Evolutionary conservation across 148 eudicot genomes (phyloP).

Genomic region (Diospyros kaki): DNA sequence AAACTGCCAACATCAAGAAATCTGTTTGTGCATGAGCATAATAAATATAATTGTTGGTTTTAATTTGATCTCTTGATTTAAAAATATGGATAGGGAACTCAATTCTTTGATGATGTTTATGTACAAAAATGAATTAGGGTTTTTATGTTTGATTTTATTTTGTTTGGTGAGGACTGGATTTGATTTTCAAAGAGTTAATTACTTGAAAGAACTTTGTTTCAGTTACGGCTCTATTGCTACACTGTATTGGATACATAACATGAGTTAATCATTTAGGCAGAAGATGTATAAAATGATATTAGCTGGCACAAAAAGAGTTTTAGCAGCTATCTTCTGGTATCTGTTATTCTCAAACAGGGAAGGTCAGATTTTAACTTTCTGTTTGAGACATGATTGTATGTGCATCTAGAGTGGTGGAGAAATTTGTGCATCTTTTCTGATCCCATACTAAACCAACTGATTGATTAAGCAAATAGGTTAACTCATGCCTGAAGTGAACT

Average conservation of each 20-base stretch:
- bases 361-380: neutral
- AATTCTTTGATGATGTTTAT: no score
- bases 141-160: neutral
- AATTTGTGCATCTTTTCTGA: no score
- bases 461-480: no score
- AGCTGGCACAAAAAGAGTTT: neutral
- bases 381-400: no score
- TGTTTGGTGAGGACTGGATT: constrained; percentile 5
- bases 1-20: neutral
- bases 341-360: neutral
- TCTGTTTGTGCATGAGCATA: neutral
- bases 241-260: neutral
- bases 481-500: no score
- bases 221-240: neutral
- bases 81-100: neutral
- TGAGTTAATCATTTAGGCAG: neutral
- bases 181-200: neutral
- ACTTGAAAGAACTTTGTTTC: neutral
- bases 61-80: neutral
- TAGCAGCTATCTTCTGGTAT: constrained; percentile 3
- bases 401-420: no score
- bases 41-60: neutral
- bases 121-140: no score
- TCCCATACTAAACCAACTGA: no score
- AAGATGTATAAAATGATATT: neutral